These are phyloP conservation scores for Catunica adiposa DNA, from an alignment of 2,329 filamentous ascomycete genomes.

Conservation along the genomic window DNA sequence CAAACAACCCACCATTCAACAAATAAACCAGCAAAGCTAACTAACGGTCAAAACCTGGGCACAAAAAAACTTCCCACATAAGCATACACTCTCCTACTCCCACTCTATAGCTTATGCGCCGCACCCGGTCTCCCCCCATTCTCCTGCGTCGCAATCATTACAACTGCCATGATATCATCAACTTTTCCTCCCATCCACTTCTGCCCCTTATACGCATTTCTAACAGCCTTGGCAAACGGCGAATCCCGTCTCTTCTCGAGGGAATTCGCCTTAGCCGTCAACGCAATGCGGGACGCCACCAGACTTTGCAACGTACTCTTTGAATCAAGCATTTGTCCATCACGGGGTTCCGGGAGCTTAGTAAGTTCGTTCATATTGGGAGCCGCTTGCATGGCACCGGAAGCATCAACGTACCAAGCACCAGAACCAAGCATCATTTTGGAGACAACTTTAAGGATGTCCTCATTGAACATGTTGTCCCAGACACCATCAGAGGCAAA, in stretches of 20 bases:
- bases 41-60: too few relatives aligned
- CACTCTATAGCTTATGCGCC: neutral
- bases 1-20: neutral
- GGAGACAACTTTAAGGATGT: slow-evolving; percentile 68
- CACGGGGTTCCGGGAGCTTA: slow-evolving; percentile 18
- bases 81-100: neutral
- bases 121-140: slow-evolving; percentile 21
- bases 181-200: slow-evolving; percentile 84
- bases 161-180: slow-evolving; percentile 84
- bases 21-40: too few relatives aligned
- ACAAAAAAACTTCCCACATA: too few relatives aligned
- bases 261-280: slow-evolving; percentile 72
- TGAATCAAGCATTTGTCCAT: slow-evolving; percentile 13
- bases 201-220: slow-evolving; percentile 71
- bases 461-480: slow-evolving; percentile 86
- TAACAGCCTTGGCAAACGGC: slow-evolving; percentile 88
- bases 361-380: slow-evolving; percentile 39
- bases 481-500: slow-evolving; percentile 91
- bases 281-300: slow-evolving; percentile 62
- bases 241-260: slow-evolving; percentile 68
- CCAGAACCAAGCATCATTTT: slow-evolving; percentile 55
- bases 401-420: slow-evolving; percentile 53
- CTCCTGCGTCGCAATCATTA: slow-evolving; percentile 54
- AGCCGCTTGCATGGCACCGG: slow-evolving; percentile 44
- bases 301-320: slow-evolving; percentile 51